Base-by-base conservation (phyloP, 129 eudicot genomes). In the Chrysanthemum seticuspe region DNA sequence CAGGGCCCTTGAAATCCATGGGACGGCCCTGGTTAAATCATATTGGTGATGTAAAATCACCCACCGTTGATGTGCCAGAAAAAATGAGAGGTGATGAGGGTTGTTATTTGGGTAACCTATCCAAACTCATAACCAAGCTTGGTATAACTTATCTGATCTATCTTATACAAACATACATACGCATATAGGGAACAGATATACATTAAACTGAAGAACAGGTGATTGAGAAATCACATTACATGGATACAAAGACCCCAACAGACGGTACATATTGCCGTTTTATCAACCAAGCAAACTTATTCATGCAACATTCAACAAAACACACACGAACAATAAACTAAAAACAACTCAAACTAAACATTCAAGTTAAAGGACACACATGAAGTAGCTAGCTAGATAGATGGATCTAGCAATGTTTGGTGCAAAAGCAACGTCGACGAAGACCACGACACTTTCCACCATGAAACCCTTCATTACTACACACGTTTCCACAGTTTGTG, bases 401-500 rank as follows among this genome's bases (percentile, higher is more conserved):
- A 45, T 19, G 12, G 36, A 58, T 58, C 52, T 63, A 74, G 50
- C 94, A 92, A 5, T 69, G 87, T 61, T 80, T 83, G 44, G 78
- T 72, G 83, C 97, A 92, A 81, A 78, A 88, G 78, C 97, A 92
- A 11, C 96, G 92, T 65, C 91, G 87, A 6, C 91, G 86, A 73
- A 89, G 31, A 5, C 96, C 97, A 49, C 87, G 79, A 84, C 97
- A 92, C 14, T 77, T 69, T 52, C 97, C 97, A 44, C 87, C 79
- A 12, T 52, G 54, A 71, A 92, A 92, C 48, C 96, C 93, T 74
- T 92, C 97, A 6, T 69, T 69, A 63, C 74, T 79, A 85, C 97
- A 92, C 19, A 91, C 93, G 47, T 80, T 68, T 11, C 65, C 94
- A 62, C 97, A 92, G 65, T 88, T 91, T 71, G 73, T 31, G 45